These are phyloP conservation scores for Yarrowia hollandica DNA, from an alignment of 805 yeast genomes.

Conservation along the genomic window DNA sequence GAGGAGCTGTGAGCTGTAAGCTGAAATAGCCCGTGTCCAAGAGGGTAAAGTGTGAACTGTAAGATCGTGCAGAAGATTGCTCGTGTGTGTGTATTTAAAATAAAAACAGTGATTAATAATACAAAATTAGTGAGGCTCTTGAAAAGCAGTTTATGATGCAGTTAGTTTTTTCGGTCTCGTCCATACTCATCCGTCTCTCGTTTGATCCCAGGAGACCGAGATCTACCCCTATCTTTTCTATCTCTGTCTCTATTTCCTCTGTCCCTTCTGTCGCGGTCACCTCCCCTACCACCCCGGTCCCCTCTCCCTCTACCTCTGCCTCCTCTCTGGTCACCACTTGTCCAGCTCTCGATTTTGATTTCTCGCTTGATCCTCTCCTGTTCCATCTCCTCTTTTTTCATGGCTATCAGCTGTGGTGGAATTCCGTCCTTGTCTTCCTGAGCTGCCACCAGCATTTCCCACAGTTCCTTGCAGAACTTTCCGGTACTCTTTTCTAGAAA, in stretches of 20 bases:
- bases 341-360: slow-evolving; percentile 22
- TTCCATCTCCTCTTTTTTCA: slow-evolving; percentile 19
- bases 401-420: slow-evolving; percentile 42
- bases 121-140: not conserved
- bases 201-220: not conserved
- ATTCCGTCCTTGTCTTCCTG: slow-evolving; percentile 50
- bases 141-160: not conserved
- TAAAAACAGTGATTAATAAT: not conserved
- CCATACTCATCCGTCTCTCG: slow-evolving; percentile 6
- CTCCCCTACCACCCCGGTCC: not conserved
- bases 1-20: too few species aligned
- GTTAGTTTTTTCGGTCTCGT: not conserved
- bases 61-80: too few species aligned
- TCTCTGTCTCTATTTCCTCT: slow-evolving; percentile 43
- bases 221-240: not conserved
- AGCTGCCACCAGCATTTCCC: slow-evolving; percentile 49
- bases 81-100: too few species aligned
- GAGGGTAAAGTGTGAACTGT: too few species aligned
- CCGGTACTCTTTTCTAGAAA: slow-evolving; percentile 48
- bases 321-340: not conserved
- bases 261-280: slow-evolving; percentile 75
- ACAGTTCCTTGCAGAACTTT: slow-evolving; percentile 47
- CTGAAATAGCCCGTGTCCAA: too few species aligned
- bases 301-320: not conserved
- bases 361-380: slow-evolving; percentile 42